These are phyloP conservation scores for Theobroma grandiflorum DNA, from an alignment of 441 rosid species.

Conservation along the genomic window DNA sequence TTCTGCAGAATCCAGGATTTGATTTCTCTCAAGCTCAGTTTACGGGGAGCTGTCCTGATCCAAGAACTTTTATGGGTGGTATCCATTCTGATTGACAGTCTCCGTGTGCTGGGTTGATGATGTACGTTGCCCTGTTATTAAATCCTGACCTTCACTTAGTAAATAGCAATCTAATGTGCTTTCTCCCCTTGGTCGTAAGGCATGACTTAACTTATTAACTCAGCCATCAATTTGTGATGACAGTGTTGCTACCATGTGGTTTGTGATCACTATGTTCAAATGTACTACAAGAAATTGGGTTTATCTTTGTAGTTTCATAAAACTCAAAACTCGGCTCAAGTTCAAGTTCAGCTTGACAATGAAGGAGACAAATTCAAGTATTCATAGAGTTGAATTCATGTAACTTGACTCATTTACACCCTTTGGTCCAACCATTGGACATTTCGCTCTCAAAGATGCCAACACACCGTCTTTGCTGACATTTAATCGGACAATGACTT, in stretches of 20 bases:
- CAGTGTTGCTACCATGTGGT: not conserved
- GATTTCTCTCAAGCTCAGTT: conserved; percentile 84
- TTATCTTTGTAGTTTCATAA: not conserved
- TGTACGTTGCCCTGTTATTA: not conserved
- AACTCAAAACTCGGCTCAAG: too few species aligned
- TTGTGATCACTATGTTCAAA: not conserved
- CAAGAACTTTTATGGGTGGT: conserved; percentile 77
- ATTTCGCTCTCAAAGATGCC: too few species aligned
- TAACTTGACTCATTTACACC: too few species aligned
- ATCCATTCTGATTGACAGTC: conserved; percentile 53
- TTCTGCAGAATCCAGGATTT: conserved; percentile 74
- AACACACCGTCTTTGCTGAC: too few species aligned
- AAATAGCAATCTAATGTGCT: not conserved
- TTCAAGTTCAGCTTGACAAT: too few species aligned
- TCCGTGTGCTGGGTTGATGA: conserved; percentile 23
- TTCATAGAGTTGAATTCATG: too few species aligned
- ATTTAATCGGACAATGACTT: too few species aligned
- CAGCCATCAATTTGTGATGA: not conserved
- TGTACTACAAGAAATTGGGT: not conserved
- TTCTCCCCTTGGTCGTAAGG: not conserved
- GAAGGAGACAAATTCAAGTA: too few species aligned
- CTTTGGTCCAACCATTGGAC: too few species aligned
- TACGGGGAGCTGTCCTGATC: conserved; percentile 69
- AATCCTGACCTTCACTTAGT: conserved; percentile 4
- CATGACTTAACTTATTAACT: not conserved